Conservation (phyloP, 495 filamentous ascomycete species). For the Corynascus novoguineensis region DNA sequence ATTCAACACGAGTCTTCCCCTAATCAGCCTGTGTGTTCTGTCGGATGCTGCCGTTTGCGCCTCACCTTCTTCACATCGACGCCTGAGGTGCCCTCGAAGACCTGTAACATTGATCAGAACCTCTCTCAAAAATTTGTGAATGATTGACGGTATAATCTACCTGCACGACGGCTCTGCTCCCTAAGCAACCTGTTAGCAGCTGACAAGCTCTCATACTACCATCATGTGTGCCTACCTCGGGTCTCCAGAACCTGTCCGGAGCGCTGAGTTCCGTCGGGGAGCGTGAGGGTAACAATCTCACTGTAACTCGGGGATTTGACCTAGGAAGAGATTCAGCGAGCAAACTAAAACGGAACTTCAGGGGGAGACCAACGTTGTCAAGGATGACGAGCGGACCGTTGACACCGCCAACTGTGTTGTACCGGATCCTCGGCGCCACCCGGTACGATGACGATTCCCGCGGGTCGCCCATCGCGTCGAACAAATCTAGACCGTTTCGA, state of each 20-base stretch:
- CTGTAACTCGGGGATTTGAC: slow-evolving; percentile 98
- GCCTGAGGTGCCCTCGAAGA: slow-evolving; percentile 95
- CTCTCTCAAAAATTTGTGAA: neutral
- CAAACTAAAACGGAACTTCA: neutral
- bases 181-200: slow-evolving; percentile 39
- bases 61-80: slow-evolving; percentile 97
- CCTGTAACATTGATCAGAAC: slow-evolving; percentile 47
- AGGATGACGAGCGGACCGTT: slow-evolving; percentile 97
- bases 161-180: slow-evolving; percentile 88
- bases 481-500: slow-evolving; percentile 1
- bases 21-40: neutral
- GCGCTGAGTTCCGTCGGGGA: slow-evolving; percentile 90
- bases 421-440: slow-evolving; percentile 79
- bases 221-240: slow-evolving; percentile 57
- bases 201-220: neutral
- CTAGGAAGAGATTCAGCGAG: slow-evolving; percentile 45
- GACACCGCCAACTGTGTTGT: slow-evolving; percentile 97
- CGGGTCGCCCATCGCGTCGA: slow-evolving; percentile 62
- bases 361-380: slow-evolving; percentile 65
- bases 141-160: slow-evolving; percentile 47
- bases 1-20: slow-evolving; percentile 83
- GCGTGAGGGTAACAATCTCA: slow-evolving; percentile 93
- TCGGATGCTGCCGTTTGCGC: neutral
- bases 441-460: slow-evolving; percentile 66
- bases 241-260: slow-evolving; percentile 96